Evolutionary conservation across 352 stramenopile genomes (phyloP), one percentile per base, ranked within the genome.

Genomic region (Halophytophthora polymorphica): DNA sequence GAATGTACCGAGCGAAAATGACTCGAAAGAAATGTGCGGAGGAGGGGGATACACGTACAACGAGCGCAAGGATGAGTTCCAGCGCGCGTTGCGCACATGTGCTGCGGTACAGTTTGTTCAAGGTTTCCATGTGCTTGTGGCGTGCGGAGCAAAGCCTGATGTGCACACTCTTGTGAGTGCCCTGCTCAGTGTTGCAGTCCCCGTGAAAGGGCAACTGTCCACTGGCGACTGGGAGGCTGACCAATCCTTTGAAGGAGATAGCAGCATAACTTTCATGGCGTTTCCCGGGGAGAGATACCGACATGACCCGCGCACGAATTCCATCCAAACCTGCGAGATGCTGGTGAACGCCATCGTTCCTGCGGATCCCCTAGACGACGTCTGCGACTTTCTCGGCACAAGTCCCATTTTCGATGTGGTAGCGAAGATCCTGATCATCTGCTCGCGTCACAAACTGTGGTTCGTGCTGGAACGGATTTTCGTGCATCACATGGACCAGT

Each of bases 401-500:
- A 62, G 61, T 8, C 58, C 61, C 1, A 64, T 74, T 6, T 84
- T 77, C 34, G 77, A 86, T 12, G 45, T 61, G 14, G 33, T 83
- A 2, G 56, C 75, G 14, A 68, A 70, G 22, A 53, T 77, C 5
- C 37, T 88, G 6, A 73, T 84, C 31, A 53, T 74, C 15, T 84
- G 69, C 18, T 73, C 71, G 6, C 71, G 64, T 22, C 76, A 69
- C 31, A 48, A 70, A 18, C 56, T 84, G 35, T 88, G 77, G 73
- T 62, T 67, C 15, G 64, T 83, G 13, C 42, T 88, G 2, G 44
- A 73, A 5, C 25, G 45, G 1, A 29, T 84, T 21, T 84, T 88
- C 18, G 50, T 81, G 14, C 45, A 42, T 1, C 67, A 84, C 19
- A 45, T 61, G 4, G 18, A 53, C 8, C 59, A 56, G 33, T 83